phyloP scores from a whole-genome alignment of 140 eudicot genomes.

The Cichorium intybus region DNA sequence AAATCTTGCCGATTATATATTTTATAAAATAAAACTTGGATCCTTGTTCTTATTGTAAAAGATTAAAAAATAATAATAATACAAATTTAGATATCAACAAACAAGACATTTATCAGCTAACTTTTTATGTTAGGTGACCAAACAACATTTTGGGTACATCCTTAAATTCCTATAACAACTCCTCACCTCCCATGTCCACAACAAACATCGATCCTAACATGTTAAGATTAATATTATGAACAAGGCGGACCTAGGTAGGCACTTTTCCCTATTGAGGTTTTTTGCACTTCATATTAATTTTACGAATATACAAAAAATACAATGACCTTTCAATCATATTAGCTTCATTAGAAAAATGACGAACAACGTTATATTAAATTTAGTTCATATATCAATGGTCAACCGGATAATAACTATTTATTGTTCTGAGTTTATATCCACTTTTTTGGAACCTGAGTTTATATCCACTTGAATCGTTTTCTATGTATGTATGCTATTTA shows the following conservation, averaged over 20 bases:
- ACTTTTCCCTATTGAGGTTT: neutral
- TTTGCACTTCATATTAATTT: neutral
- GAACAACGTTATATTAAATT: too few species aligned
- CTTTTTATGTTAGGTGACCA: constrained; percentile 37
- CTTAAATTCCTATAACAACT: constrained; percentile 23
- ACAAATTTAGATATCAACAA: neutral
- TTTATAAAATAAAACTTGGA: neutral
- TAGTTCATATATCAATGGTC: too few species aligned
- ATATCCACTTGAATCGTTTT: neutral
- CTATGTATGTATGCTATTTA: too few species aligned
- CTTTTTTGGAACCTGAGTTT: too few species aligned
- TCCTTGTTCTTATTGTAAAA: neutral
- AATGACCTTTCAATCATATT: neutral
- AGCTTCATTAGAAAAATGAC: too few species aligned
- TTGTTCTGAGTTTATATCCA: too few species aligned
- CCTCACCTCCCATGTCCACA: constrained; percentile 26
- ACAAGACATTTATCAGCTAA: neutral
- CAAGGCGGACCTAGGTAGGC: neutral
- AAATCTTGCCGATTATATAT: neutral
- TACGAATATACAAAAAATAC: neutral
- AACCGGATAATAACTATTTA: neutral
- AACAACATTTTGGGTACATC: constrained; percentile 35
- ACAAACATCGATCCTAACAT: constrained; percentile 26
- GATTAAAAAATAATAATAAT: neutral
- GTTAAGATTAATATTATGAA: neutral